A percentile compares a stretch with the other conserved stretches of the same genome.
phyloP scores from a whole-genome alignment of 106 monocot species.

The Dioscorea alata region DNA sequence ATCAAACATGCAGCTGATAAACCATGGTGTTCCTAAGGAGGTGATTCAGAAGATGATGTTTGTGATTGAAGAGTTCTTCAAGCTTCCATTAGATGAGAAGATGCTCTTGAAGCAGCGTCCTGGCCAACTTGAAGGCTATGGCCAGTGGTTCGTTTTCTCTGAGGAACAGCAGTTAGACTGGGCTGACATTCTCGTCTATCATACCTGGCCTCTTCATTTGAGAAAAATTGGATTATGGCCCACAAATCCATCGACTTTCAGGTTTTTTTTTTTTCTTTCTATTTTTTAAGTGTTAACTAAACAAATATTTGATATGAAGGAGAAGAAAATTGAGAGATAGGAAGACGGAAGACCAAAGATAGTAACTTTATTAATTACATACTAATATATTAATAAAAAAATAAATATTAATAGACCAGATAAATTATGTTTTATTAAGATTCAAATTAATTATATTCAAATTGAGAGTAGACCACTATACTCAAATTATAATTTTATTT shows the following conservation, averaged over 20 bases:
- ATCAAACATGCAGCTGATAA: conserved; percentile 1
- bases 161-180: conserved; percentile 5
- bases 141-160: conserved; percentile 4
- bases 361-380: no score
- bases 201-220: not conserved
- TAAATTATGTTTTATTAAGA: no score
- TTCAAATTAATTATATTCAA: no score
- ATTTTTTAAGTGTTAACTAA: no score
- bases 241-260: not conserved
- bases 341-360: no score
- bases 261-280: not conserved
- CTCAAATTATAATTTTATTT: not conserved
- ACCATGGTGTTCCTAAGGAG: conserved; percentile 5
- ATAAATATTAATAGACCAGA: no score
- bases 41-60: conserved; percentile 3
- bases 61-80: conserved; percentile 1
- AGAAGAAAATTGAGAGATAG: no score
- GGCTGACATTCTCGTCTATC: not conserved
- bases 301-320: not conserved
- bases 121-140: conserved; percentile 2
- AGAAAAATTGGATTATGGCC: conserved; percentile 8
- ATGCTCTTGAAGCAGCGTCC: not conserved
- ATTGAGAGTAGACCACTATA: no score
- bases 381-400: no score
- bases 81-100: conserved; percentile 5